phyloP scores from a whole-genome alignment of 495 filamentous ascomycete species.

The Hyaloscypha bicolor region DNA sequence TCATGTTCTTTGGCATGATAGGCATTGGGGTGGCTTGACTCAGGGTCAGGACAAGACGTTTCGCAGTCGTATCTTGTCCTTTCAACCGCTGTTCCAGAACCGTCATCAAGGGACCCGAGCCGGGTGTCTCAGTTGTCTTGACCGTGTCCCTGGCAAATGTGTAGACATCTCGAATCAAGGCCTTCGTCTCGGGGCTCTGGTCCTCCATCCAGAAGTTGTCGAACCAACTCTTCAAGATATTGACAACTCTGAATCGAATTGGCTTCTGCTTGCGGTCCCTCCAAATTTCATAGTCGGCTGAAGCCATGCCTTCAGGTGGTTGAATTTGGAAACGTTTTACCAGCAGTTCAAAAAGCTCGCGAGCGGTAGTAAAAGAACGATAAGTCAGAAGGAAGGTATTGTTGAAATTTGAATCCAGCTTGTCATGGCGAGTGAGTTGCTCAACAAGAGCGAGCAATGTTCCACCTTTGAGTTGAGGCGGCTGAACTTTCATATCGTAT shows the following conservation, averaged over 20 bases:
- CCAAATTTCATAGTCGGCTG: conserved; percentile 82
- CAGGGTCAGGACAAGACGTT: conserved; percentile 83
- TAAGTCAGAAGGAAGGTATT: conserved; percentile 98
- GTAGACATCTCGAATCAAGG: conserved; percentile 85
- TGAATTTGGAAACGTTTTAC: conserved; percentile 90
- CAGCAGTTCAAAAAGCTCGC: conserved; percentile 89
- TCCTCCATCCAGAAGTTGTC: conserved; percentile 99
- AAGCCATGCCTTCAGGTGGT: conserved; percentile 80
- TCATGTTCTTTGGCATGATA: conserved; percentile 98
- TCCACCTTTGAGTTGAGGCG: conserved; percentile 80
- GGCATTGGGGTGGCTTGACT: conserved; percentile 77
- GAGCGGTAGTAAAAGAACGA: conserved; percentile 87
- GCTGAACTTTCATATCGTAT: conserved; percentile 77
- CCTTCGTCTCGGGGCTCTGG: conserved; percentile 76
- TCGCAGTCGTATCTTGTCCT: conserved; percentile 85
- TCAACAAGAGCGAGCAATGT: conserved; percentile 91
- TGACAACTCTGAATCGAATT: conserved; percentile 93
- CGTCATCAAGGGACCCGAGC: conserved; percentile 75
- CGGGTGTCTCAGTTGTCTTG: conserved; percentile 88
- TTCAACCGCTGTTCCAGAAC: conserved; percentile 84
- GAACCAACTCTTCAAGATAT: conserved; percentile 97
- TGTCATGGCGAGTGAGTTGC: conserved; percentile 93
- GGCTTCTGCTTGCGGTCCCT: conserved; percentile 91
- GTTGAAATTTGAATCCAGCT: conserved; percentile 93
- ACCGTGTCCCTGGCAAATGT: conserved; percentile 90